These are phyloP conservation scores for Gossypium stocksii DNA, from an alignment of 345 rosid genomes.

Conservation along the genomic window DNA sequence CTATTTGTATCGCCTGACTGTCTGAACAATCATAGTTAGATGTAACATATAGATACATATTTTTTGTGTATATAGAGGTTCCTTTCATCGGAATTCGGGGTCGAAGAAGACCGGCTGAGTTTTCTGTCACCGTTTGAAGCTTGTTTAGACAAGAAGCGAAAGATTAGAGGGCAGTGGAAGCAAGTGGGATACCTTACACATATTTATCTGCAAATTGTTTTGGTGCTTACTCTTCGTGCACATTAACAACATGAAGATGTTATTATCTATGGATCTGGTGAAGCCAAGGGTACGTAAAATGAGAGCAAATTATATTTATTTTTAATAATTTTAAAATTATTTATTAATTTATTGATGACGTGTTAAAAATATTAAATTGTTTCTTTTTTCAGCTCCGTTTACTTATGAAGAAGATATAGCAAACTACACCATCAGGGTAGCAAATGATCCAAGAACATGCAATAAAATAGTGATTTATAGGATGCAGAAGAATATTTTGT, in stretches of 20 bases:
- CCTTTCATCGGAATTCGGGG: conserved; percentile 45
- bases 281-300: conserved; percentile 28
- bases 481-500: conserved; percentile 19
- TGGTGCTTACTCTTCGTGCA: conserved; percentile 35
- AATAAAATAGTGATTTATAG: conserved; percentile 25
- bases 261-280: conserved; percentile 31
- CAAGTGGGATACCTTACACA: conserved; percentile 37
- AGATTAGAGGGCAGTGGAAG: conserved; percentile 38
- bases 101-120: conserved; percentile 32
- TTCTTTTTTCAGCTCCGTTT: conserved; percentile 27
- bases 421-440: conserved; percentile 32
- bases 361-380: no score
- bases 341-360: neutral
- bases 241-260: conserved; percentile 6
- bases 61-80: conserved; percentile 29
- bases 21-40: no score
- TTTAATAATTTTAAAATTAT: neutral
- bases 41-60: neutral
- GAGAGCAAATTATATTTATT: neutral
- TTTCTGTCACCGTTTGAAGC: conserved; percentile 38
- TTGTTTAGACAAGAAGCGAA: conserved; percentile 30
- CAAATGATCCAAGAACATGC: conserved; percentile 27
- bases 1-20: no score
- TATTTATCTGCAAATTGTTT: conserved; percentile 31
- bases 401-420: conserved; percentile 41